These are phyloP conservation scores for Tothia fuscella DNA, from an alignment of 2,329 filamentous ascomycete species.

Conservation along the genomic window DNA sequence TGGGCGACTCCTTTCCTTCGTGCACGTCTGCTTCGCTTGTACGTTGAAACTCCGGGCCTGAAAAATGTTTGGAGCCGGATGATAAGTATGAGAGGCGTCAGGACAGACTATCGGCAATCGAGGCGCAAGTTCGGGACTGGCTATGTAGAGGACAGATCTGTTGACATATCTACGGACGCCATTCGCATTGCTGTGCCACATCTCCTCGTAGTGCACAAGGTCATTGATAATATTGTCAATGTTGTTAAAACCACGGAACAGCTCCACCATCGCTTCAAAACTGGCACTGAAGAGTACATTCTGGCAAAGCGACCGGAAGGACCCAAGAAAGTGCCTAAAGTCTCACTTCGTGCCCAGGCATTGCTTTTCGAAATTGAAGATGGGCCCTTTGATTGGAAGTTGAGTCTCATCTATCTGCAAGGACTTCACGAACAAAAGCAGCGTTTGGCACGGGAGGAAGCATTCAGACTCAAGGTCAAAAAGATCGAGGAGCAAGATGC, in stretches of 20 bases:
- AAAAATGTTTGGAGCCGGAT: constrained; percentile 76
- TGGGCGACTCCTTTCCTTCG: constrained; percentile 77
- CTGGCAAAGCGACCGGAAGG: constrained; percentile 74
- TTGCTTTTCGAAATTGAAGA: constrained; percentile 90
- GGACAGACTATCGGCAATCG: constrained; percentile 68
- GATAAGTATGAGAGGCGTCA: constrained; percentile 67
- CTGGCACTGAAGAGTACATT: constrained; percentile 77
- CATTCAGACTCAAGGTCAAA: constrained; percentile 77
- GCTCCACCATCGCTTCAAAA: constrained; percentile 84
- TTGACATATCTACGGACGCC: constrained; percentile 76
- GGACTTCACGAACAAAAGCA: constrained; percentile 85
- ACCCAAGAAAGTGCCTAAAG: constrained; percentile 74
- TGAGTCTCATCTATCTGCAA: constrained; percentile 84
- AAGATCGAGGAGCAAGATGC: constrained; percentile 57
- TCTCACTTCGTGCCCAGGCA: constrained; percentile 70
- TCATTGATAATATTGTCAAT: constrained; percentile 91
- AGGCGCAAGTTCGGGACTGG: constrained; percentile 54
- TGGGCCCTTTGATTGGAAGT: constrained; percentile 93
- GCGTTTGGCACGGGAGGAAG: constrained; percentile 77
- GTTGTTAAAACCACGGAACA: constrained; percentile 78
- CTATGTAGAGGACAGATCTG: constrained; percentile 61
- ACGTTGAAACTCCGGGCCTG: constrained; percentile 76
- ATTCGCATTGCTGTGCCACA: constrained; percentile 82
- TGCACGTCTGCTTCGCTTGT: constrained; percentile 69
- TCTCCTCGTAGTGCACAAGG: constrained; percentile 75